Percentiles rank a stretch among this genome's conserved stretches.
Conservation (phyloP, 768 basidiomycete genomes). For the Tricholoma bakamatsutake region DNA sequence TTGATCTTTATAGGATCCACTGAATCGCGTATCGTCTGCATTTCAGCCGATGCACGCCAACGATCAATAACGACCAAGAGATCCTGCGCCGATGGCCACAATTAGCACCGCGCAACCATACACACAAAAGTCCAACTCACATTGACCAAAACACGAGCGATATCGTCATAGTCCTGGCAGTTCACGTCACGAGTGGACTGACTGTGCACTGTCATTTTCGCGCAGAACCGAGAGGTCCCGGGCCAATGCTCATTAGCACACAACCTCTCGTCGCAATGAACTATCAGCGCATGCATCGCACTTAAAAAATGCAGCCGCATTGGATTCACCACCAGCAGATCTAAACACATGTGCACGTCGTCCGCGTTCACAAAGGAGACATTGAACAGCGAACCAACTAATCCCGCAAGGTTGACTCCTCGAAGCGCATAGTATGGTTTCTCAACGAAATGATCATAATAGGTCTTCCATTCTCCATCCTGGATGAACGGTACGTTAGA, state of each 20-base stretch:
- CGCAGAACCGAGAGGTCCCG: slow-evolving; percentile 15
- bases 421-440: slow-evolving; percentile 9
- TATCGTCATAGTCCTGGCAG: not conserved
- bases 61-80: not conserved
- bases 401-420: slow-evolving; percentile 23
- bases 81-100: not conserved
- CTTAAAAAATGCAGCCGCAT: slow-evolving; percentile 21
- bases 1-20: not conserved
- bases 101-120: not conserved
- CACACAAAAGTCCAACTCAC: not conserved
- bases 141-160: not conserved
- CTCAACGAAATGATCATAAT: not conserved
- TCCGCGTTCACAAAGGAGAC: slow-evolving; percentile 15
- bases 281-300: slow-evolving; percentile 29
- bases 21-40: not conserved
- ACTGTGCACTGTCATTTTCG: slow-evolving; percentile 2
- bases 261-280: slow-evolving; percentile 25
- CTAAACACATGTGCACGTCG: slow-evolving; percentile 26
- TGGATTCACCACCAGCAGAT: slow-evolving; percentile 15
- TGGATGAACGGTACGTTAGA: not conserved
- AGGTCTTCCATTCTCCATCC: not conserved
- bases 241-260: slow-evolving; percentile 20
- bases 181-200: not conserved
- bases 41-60: not conserved
- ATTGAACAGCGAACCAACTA: slow-evolving; percentile 27